Percentiles rank a stretch among this genome's conserved stretches.
Evolutionary conservation across 1,284 basidiomycete species (phyloP).

Genomic region (Naganishia cerealis): DNA sequence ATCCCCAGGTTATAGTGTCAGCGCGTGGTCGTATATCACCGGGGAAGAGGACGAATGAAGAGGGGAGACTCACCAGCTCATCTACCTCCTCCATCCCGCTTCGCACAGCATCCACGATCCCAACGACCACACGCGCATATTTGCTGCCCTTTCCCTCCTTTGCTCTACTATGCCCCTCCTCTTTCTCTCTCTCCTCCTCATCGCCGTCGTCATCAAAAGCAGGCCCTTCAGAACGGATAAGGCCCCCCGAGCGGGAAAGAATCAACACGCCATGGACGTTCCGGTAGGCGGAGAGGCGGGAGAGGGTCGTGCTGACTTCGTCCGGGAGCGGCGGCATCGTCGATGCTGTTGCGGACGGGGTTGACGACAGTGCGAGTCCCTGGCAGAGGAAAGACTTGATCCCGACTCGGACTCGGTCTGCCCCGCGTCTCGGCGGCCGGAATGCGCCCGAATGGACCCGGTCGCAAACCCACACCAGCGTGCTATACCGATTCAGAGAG

Average conservation of each 20-base stretch:
- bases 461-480: not conserved
- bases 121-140: constrained; percentile 74
- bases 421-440: not conserved
- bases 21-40: not conserved
- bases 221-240: constrained; percentile 73
- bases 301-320: constrained; percentile 73
- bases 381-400: not conserved
- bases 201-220: constrained; percentile 75
- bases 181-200: not conserved
- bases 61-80: constrained; percentile 58
- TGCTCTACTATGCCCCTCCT: not conserved
- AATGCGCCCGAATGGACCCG: not conserved
- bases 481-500: not conserved
- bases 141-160: constrained; percentile 62
- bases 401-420: not conserved
- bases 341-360: not conserved
- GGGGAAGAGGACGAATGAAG: no score
- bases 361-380: not conserved
- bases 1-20: not conserved
- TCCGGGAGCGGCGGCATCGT: constrained; percentile 60
- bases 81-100: constrained; percentile 66
- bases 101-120: constrained; percentile 74
- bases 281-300: constrained; percentile 73
- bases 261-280: constrained; percentile 85
- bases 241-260: constrained; percentile 63